Conservation (phyloP, 1,139 yeast species). For the Arxiozyma bovina region DNA sequence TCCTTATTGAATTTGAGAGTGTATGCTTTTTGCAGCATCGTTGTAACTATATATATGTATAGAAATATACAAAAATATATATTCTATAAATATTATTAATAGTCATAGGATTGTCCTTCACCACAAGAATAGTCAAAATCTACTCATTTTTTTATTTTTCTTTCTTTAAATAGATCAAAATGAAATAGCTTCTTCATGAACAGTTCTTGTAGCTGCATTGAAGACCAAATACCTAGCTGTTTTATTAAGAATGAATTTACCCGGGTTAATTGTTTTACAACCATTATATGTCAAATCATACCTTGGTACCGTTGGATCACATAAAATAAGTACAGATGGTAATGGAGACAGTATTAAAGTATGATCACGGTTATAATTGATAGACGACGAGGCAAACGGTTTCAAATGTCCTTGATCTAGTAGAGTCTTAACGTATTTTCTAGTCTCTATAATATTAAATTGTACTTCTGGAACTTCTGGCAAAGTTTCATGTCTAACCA, state of each 20-base stretch:
- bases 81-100: background rate
- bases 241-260: constrained; percentile 43
- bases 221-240: constrained; percentile 64
- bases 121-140: too few species aligned
- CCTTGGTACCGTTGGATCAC: constrained; percentile 61
- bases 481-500: background rate
- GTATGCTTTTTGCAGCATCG: background rate
- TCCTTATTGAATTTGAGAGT: constrained; percentile 29
- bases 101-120: background rate
- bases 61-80: background rate
- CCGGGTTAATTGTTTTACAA: constrained; percentile 70
- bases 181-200: background rate
- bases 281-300: constrained; percentile 77
- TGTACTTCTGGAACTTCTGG: background rate
- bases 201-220: constrained; percentile 44
- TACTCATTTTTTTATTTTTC: too few species aligned
- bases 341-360: constrained; percentile 65
- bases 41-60: background rate
- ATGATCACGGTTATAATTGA: constrained; percentile 63
- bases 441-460: constrained; percentile 43
- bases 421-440: constrained; percentile 68
- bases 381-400: constrained; percentile 61
- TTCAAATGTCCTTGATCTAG: constrained; percentile 82
- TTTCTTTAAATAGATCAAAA: background rate
- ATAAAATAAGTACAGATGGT: constrained; percentile 59